A percentile compares a stretch with the other conserved stretches of the same genome.
phyloP scores from a whole-genome alignment of 2,329 filamentous ascomycete genomes.

The Aspergillus caelatus region DNA sequence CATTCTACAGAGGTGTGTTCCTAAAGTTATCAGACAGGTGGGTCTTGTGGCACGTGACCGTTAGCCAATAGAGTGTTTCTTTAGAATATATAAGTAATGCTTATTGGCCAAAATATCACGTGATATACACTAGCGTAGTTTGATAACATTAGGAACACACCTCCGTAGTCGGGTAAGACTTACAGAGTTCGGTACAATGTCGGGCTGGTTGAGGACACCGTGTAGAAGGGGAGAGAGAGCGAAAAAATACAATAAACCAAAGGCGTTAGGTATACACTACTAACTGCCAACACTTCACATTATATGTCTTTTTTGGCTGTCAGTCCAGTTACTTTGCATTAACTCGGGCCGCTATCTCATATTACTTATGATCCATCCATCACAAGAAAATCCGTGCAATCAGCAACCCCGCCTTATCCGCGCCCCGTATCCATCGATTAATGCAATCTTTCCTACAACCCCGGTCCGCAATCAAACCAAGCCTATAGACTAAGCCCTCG shows the following conservation, averaged over 20 bases:
- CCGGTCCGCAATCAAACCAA: background rate
- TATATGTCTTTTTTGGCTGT: background rate
- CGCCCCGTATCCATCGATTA: background rate
- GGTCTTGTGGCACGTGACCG: too few relatives aligned
- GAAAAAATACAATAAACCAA: background rate
- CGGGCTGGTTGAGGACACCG: background rate
- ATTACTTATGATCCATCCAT: background rate
- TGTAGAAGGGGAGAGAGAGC: background rate
- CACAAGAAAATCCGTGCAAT: background rate
- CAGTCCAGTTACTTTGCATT: background rate
- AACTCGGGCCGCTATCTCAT: background rate
- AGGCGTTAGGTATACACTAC: background rate
- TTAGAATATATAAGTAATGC: too few relatives aligned
- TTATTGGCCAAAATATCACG: too few relatives aligned
- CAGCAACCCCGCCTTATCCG: background rate
- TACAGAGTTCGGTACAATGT: slow-evolving; percentile 1
- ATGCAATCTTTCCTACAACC: background rate
- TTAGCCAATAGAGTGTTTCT: too few relatives aligned
- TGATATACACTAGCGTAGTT: too few relatives aligned
- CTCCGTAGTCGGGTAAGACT: background rate
- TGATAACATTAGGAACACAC: too few relatives aligned
- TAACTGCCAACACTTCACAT: background rate
- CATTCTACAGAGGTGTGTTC: too few relatives aligned
- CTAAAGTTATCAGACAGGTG: too few relatives aligned
- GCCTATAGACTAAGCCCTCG: background rate